phyloP scores from a whole-genome alignment of 192 early-diverging fungal genomes.

The Umbelopsis sp. region DNA sequence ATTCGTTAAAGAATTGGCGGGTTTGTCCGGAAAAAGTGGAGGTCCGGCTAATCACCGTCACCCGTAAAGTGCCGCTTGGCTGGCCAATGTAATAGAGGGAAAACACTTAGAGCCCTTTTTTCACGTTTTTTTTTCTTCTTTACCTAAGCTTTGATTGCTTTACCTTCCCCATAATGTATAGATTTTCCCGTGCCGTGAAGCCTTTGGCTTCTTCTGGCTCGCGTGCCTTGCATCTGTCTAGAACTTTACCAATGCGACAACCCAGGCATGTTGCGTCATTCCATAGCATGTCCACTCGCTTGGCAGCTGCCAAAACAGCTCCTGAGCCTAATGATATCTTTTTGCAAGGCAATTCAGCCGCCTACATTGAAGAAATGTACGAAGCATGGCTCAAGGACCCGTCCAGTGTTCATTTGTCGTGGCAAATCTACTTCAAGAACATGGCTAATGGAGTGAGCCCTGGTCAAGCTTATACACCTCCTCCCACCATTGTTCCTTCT shows the following conservation, averaged over 20 bases:
- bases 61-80: constrained; percentile 10
- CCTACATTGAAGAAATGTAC: constrained; percentile 98
- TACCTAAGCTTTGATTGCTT: constrained; percentile 25
- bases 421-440: constrained; percentile 96
- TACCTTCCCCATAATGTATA: constrained; percentile 33
- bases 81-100: background rate
- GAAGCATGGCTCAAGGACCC: constrained; percentile 90
- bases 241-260: constrained; percentile 25
- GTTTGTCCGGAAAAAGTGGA: background rate
- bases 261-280: constrained; percentile 28
- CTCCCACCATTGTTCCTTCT: constrained; percentile 79
- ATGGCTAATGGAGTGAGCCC: constrained; percentile 66
- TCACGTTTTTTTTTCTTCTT: constrained; percentile 19
- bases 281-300: constrained; percentile 32
- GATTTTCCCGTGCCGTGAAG: constrained; percentile 27
- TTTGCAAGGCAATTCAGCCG: constrained; percentile 78
- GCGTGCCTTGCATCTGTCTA: constrained; percentile 21
- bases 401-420: constrained; percentile 88
- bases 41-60: constrained; percentile 11
- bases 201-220: constrained; percentile 22
- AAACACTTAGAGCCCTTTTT: background rate
- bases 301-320: constrained; percentile 34
- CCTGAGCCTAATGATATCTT: constrained; percentile 78
- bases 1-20: constrained; percentile 1
- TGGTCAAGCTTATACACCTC: constrained; percentile 75